Evolutionary conservation across 2,329 filamentous ascomycete species (phyloP).

Genomic region (Fusarium transvaalense): DNA sequence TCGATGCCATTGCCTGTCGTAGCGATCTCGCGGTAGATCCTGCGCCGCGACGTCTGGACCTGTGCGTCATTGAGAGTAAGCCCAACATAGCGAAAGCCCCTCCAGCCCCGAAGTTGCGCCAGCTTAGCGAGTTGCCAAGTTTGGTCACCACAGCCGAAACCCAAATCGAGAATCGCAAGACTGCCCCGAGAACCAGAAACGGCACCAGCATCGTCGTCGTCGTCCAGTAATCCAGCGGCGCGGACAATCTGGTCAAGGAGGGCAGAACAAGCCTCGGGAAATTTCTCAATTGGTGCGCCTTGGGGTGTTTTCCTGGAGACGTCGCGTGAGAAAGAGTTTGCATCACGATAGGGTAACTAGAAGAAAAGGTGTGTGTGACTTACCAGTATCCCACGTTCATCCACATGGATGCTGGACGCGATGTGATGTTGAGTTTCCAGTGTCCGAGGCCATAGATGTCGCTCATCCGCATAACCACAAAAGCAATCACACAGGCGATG

Average conservation of each 20-base stretch:
- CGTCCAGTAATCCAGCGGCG: conserved; percentile 56
- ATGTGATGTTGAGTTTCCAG: conserved; percentile 65
- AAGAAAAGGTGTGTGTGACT: conserved; percentile 41
- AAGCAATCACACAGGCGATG: conserved; percentile 27
- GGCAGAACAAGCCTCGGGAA: conserved; percentile 62
- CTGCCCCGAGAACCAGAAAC: conserved; percentile 11
- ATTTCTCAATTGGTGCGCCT: conserved; percentile 51
- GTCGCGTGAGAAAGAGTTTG: neutral
- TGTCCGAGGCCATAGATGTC: conserved; percentile 65
- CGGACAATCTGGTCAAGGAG: conserved; percentile 62
- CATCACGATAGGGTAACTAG: neutral
- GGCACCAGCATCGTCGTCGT: neutral
- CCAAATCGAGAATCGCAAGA: conserved; percentile 64
- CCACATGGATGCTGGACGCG: conserved; percentile 67
- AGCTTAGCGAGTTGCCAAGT: conserved; percentile 59
- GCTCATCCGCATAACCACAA: conserved; percentile 44
- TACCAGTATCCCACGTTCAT: conserved; percentile 74
- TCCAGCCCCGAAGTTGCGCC: conserved; percentile 37
- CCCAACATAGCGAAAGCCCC: conserved; percentile 62
- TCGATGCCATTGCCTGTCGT: neutral
- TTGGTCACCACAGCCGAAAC: conserved; percentile 72
- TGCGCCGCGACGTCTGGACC: conserved; percentile 54
- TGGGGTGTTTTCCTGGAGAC: conserved; percentile 49
- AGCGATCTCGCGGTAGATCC: conserved; percentile 45
- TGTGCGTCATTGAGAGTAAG: conserved; percentile 64